Conservation (phyloP, 140 eudicot species). For the Anethum foeniculum region DNA sequence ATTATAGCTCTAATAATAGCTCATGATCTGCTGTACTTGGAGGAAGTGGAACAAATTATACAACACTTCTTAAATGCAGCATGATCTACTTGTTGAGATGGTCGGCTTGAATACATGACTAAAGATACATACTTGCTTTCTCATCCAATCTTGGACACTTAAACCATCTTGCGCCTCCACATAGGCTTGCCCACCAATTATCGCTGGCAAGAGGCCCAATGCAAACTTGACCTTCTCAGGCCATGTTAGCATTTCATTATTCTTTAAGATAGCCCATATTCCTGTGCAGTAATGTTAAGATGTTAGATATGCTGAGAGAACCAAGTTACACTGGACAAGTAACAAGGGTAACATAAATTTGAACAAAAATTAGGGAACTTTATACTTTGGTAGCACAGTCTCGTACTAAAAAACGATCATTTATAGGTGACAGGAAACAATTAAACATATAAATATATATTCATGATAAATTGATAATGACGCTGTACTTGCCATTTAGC, state of each 20-base stretch:
- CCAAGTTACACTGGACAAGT: background rate
- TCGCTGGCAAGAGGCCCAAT: conserved; percentile 94
- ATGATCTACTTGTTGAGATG: background rate
- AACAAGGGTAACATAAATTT: background rate
- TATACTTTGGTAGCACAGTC: background rate
- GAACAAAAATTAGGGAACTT: background rate
- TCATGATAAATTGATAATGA: background rate
- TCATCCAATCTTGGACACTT: conserved; percentile 97
- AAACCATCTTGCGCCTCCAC: conserved; percentile 98
- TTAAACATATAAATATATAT: background rate
- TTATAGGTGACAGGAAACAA: background rate
- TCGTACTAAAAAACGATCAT: background rate
- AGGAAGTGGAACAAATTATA: background rate
- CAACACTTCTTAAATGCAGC: background rate
- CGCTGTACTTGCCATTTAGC: conserved; percentile 51
- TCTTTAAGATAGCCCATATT: conserved; percentile 87
- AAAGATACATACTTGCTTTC: conserved; percentile 63
- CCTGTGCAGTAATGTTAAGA: conserved; percentile 37
- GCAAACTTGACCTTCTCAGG: conserved; percentile 99
- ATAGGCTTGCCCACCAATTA: conserved; percentile 89
- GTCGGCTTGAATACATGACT: conserved; percentile 4
- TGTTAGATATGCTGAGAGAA: background rate
- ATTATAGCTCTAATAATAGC: background rate
- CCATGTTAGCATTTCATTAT: conserved; percentile 99
- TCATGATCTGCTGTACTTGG: background rate